A percentile compares a stretch with the other conserved stretches of the same genome.
Evolutionary conservation across 2,329 filamentous ascomycete species (phyloP).

Genomic region (Xylariaceae sp.): DNA sequence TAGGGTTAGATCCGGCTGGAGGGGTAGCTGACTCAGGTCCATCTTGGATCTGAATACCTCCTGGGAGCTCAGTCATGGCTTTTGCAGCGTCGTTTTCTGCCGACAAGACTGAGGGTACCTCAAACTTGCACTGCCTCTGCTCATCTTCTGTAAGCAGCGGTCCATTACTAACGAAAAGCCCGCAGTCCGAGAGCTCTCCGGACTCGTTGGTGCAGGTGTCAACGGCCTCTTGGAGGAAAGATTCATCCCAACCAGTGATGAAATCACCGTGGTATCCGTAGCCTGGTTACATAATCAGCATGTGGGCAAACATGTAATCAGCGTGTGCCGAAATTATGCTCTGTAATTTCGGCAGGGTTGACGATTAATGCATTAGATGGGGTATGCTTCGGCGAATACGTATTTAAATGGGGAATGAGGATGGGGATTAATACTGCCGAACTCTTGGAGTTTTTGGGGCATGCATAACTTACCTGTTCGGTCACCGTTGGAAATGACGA

Average conservation of each 20-base stretch:
- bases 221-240: slow-evolving; percentile 74
- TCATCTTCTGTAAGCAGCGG: slow-evolving; percentile 64
- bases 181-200: slow-evolving; percentile 76
- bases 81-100: slow-evolving; percentile 58
- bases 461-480: slow-evolving; percentile 63
- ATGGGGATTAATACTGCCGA: neutral
- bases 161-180: slow-evolving; percentile 64
- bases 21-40: slow-evolving; percentile 38
- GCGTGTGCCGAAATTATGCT: no score
- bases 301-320: no score
- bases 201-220: slow-evolving; percentile 74
- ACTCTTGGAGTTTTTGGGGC: neutral
- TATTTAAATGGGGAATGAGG: no score
- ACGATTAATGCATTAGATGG: no score
- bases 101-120: slow-evolving; percentile 60
- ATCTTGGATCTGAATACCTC: slow-evolving; percentile 58
- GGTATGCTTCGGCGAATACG: no score
- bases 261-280: slow-evolving; percentile 83
- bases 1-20: slow-evolving; percentile 21
- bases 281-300: no score
- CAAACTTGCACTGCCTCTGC: slow-evolving; percentile 66
- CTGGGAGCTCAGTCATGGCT: slow-evolving; percentile 66
- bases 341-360: no score
- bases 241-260: slow-evolving; percentile 76
- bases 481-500: slow-evolving; percentile 81